phyloP scores from a whole-genome alignment of 2,329 filamentous ascomycete genomes.

The Sporothrix protearum region DNA sequence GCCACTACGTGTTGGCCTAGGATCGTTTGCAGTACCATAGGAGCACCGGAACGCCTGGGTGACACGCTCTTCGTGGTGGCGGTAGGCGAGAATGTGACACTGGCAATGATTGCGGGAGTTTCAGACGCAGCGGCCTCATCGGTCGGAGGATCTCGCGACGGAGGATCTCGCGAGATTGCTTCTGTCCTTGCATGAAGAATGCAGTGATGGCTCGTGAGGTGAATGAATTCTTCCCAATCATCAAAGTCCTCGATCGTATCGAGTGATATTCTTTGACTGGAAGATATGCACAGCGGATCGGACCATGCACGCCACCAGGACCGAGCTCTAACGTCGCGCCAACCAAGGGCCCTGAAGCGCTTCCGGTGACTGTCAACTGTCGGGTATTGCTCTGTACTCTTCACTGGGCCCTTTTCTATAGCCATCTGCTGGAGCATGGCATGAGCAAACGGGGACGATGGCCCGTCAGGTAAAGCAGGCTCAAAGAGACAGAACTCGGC shows the following conservation, averaged over 20 bases:
- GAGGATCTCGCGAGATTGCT: not conserved
- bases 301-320: slow-evolving; percentile 84
- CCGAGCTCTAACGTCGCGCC: slow-evolving; percentile 58
- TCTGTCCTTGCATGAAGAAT: slow-evolving; percentile 61
- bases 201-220: slow-evolving; percentile 83
- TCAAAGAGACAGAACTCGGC: slow-evolving; percentile 76
- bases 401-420: slow-evolving; percentile 74
- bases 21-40: slow-evolving; percentile 42
- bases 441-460: slow-evolving; percentile 74
- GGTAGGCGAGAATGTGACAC: slow-evolving; percentile 2
- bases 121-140: no score
- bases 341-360: slow-evolving; percentile 69
- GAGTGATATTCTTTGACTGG: slow-evolving; percentile 57
- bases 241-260: slow-evolving; percentile 81
- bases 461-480: slow-evolving; percentile 76
- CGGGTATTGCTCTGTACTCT: slow-evolving; percentile 68
- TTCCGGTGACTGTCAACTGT: slow-evolving; percentile 60
- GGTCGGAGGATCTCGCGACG: no score
- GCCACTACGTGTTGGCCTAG: slow-evolving; percentile 45
- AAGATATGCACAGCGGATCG: slow-evolving; percentile 60
- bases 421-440: slow-evolving; percentile 83
- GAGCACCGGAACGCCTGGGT: slow-evolving; percentile 59
- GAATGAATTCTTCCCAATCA: slow-evolving; percentile 90
- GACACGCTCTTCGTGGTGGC: slow-evolving; percentile 37
- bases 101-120: not conserved